Evolutionary conservation across 1,284 basidiomycete genomes (phyloP).

Genomic region (Sparassis latifolia): DNA sequence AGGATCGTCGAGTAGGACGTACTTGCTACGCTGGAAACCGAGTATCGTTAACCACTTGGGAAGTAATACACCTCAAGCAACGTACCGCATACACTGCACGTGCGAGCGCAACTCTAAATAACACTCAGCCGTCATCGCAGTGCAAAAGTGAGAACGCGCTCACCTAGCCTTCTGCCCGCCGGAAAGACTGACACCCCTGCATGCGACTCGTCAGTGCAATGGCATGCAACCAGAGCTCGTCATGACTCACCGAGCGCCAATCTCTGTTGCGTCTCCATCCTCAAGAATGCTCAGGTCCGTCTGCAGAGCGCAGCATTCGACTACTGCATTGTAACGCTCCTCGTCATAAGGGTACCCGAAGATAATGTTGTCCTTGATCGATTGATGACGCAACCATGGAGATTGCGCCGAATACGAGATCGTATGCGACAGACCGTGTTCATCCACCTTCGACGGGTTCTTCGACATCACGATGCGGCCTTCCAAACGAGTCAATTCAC

Average conservation of each 20-base stretch:
- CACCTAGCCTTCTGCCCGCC: constrained; percentile 63
- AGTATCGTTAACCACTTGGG: too few species aligned
- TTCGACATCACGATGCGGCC: constrained; percentile 61
- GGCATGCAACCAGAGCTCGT: not conserved
- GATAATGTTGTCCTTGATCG: constrained; percentile 66
- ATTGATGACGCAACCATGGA: constrained; percentile 74
- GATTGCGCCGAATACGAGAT: constrained; percentile 83
- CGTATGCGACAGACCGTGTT: constrained; percentile 59
- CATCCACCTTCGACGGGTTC: constrained; percentile 49
- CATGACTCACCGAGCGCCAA: constrained; percentile 27
- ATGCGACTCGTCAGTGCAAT: not conserved
- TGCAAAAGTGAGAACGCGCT: constrained; percentile 5
- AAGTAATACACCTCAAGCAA: not conserved
- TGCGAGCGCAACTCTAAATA: constrained; percentile 57
- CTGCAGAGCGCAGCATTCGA: constrained; percentile 67
- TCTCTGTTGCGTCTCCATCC: constrained; percentile 33
- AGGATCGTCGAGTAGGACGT: constrained; percentile 67
- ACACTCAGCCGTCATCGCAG: not conserved
- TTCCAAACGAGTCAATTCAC: constrained; percentile 51
- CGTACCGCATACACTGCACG: constrained; percentile 58
- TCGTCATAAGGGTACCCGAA: constrained; percentile 66
- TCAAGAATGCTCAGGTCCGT: constrained; percentile 52
- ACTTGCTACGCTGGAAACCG: constrained; percentile 38
- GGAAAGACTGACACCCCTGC: constrained; percentile 49
- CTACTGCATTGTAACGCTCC: constrained; percentile 55